Evolutionary conservation across 352 stramenopile species (phyloP).

Genomic region (Globisporangium canariense): DNA sequence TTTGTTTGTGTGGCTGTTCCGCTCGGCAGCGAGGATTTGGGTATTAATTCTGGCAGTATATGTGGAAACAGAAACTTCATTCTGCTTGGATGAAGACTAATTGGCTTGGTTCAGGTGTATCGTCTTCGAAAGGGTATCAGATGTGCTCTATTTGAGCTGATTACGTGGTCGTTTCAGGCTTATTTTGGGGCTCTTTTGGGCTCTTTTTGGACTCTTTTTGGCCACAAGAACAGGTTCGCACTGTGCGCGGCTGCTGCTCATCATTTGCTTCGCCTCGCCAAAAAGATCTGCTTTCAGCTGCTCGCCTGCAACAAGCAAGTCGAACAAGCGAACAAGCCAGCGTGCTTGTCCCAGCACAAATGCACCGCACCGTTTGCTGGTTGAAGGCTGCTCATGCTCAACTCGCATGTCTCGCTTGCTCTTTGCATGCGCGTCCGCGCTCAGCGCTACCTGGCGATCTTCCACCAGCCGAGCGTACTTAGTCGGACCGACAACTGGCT

Average conservation of each 20-base stretch:
- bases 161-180: background rate
- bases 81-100: background rate
- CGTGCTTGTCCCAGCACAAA: background rate
- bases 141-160: background rate
- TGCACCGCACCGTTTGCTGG: background rate
- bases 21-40: background rate
- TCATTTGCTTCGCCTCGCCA: background rate
- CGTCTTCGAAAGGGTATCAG: background rate
- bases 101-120: background rate
- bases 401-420: background rate
- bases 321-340: background rate
- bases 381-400: background rate
- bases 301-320: background rate
- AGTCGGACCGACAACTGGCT: constrained; percentile 6
- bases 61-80: background rate
- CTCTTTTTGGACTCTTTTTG: constrained; percentile 3
- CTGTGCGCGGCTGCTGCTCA: too few species aligned
- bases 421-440: background rate
- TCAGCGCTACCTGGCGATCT: background rate
- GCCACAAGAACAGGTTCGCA: constrained; percentile 8
- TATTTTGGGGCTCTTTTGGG: constrained; percentile 2
- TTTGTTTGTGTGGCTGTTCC: background rate
- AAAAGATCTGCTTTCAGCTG: background rate
- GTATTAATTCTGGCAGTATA: background rate
- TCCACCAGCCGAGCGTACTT: constrained; percentile 2